These are phyloP conservation scores for Phyllostachys edulis DNA, from an alignment of 176 grass and related monocot genomes.

Conservation along the genomic window DNA sequence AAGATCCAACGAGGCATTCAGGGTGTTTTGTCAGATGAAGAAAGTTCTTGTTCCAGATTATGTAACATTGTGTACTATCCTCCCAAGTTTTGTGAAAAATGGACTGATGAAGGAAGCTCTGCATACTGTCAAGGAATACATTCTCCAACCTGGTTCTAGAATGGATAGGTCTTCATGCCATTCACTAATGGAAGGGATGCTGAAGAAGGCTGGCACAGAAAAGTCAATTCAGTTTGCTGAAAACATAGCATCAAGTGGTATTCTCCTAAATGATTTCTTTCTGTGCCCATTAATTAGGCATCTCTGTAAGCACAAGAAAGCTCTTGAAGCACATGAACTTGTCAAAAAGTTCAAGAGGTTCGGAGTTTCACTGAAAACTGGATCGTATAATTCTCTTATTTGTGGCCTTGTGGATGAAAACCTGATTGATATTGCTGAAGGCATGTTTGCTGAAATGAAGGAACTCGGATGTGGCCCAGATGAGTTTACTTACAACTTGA, in stretches of 20 bases:
- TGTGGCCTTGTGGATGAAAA: slow-evolving; percentile 68
- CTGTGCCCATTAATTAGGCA: slow-evolving; percentile 79
- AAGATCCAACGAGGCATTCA: slow-evolving; percentile 66
- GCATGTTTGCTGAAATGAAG: slow-evolving; percentile 82
- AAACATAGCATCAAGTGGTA: slow-evolving; percentile 46
- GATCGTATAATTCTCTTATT: slow-evolving; percentile 81
- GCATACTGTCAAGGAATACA: slow-evolving; percentile 54
- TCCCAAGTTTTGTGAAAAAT: slow-evolving; percentile 76
- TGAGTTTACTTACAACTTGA: slow-evolving; percentile 77
- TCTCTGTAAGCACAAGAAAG: slow-evolving; percentile 71
- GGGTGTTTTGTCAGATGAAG: slow-evolving; percentile 84
- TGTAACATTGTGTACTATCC: slow-evolving; percentile 67
- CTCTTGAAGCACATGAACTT: slow-evolving; percentile 61
- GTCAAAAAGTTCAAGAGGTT: slow-evolving; percentile 61
- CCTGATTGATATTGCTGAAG: slow-evolving; percentile 49
- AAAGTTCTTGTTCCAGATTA: slow-evolving; percentile 88
- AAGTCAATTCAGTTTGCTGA: slow-evolving; percentile 72
- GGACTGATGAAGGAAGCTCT: slow-evolving; percentile 64
- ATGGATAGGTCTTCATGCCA: slow-evolving; percentile 56
- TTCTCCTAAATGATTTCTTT: slow-evolving; percentile 69
- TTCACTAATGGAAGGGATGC: slow-evolving; percentile 73
- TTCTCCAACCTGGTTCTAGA: slow-evolving; percentile 45
- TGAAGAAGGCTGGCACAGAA: slow-evolving; percentile 68
- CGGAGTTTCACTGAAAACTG: slow-evolving; percentile 52
- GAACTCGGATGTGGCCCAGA: slow-evolving; percentile 55